phyloP scores from a whole-genome alignment of 1,139 yeast species.

The Geotrichum europaeum region DNA sequence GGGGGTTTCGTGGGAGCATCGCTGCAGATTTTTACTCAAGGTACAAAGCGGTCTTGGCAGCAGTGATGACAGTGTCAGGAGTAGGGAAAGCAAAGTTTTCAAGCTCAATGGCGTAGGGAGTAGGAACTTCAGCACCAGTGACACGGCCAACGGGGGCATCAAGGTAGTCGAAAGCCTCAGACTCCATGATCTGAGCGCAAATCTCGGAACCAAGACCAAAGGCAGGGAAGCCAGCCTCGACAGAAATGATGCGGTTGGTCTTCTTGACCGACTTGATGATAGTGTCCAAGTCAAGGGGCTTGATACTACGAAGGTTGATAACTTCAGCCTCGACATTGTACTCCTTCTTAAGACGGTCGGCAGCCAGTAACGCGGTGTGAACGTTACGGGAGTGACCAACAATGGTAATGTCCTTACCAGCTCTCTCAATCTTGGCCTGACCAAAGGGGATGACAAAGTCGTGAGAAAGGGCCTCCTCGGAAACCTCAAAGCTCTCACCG shows the following conservation, averaged over 20 bases:
- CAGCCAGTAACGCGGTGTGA: slow-evolving; percentile 79
- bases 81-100: slow-evolving; percentile 99
- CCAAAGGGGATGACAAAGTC: slow-evolving; percentile 93
- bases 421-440: slow-evolving; percentile 89
- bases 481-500: slow-evolving; percentile 84
- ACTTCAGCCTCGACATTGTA: slow-evolving; percentile 91
- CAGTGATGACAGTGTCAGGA: slow-evolving; percentile 82
- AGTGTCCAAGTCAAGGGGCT: slow-evolving; percentile 89
- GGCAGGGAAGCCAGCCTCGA: slow-evolving; percentile 97
- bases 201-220: slow-evolving; percentile 99
- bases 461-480: slow-evolving; percentile 81
- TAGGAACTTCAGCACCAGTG: slow-evolving; percentile 99
- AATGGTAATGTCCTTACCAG: slow-evolving; percentile 84
- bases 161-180: slow-evolving; percentile 95
- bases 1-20: neutral
- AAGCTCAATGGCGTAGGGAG: slow-evolving; percentile 94
- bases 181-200: slow-evolving; percentile 96
- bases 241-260: slow-evolving; percentile 93
- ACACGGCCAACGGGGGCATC: slow-evolving; percentile 99
- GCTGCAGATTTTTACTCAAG: slow-evolving; percentile 35
- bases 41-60: slow-evolving; percentile 83
- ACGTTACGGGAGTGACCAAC: slow-evolving; percentile 92
- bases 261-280: slow-evolving; percentile 86
- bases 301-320: slow-evolving; percentile 90
- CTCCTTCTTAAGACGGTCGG: slow-evolving; percentile 74